Base-by-base conservation (phyloP, 2,329 filamentous ascomycete genomes). In the Microcyclospora pomicola region DNA sequence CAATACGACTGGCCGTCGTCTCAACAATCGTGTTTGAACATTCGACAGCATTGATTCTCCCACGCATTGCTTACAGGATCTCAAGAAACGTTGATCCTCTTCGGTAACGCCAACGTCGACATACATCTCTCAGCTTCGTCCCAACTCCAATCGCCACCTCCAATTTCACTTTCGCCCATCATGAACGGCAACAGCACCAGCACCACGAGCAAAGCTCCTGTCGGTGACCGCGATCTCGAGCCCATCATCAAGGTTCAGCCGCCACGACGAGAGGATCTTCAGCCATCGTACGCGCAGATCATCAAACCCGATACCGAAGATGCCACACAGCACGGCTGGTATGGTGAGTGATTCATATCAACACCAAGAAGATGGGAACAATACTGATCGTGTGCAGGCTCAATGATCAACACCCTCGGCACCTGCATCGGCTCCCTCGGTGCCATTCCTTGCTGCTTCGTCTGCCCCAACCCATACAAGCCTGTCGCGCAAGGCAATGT, bases 381-480 rank as follows among this genome's bases (percentile, higher is more conserved):
- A 14, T 16, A 19, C 33, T 14, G n/a, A 15, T 31, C 4, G 5
- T 4, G 4, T 15, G 15, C 44, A 30, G 49, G 48, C 6, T 42
- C 41, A 43, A 84, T 95, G 78, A 85, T 92, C 61, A 82, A 88
- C 59, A 61, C 66, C 12, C 65, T 96, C 6, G 91, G 91, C 47
- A 59, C 72, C 37, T 67, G 72, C 51, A 69, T 95, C 38, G 91
- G 91, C 50, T 81, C 76, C 33, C 55, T 82, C 15, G 91, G 91
- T 36, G 86, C 91, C 13, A 71, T 96, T 49, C 91, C 91, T 4
- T 93, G 87, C 75, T 93, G 87, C 60, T 65, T 94, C 58, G 69
- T 79, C 64, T 95, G 82, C 67, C 91, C 91, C 35, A 98, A 98
- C 65, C 91, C 88, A 2, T 96, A 87, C 73, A 93, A 92, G 68